Conservation (phyloP, 2,329 filamentous ascomycete species). For the Ambrosiella cleistominuta region DNA sequence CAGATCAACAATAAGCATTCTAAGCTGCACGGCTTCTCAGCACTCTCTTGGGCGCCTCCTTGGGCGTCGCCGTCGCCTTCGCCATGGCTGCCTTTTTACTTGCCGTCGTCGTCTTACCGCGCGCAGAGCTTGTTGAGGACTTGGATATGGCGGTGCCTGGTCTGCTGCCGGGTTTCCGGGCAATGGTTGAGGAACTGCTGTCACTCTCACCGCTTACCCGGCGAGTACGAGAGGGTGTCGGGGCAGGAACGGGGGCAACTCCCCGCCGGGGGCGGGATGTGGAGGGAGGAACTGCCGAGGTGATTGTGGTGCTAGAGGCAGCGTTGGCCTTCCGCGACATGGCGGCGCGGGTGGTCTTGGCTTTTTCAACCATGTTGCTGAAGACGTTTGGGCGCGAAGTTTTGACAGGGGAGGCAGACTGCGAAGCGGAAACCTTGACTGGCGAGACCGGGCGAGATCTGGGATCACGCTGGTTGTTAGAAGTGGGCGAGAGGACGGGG, state of each 20-base stretch:
- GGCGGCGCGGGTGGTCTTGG: conserved; percentile 36
- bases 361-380: conserved; percentile 42
- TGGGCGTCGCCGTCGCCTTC: conserved; percentile 32
- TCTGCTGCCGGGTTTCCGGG: conserved; percentile 31
- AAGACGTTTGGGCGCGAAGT: conserved; percentile 23
- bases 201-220: conserved; percentile 46
- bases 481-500: conserved; percentile 64
- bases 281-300: neutral
- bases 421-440: conserved; percentile 15
- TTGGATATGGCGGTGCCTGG: conserved; percentile 24
- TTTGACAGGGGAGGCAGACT: conserved; percentile 24
- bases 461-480: conserved; percentile 58
- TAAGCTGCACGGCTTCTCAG: conserved; percentile 31
- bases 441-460: conserved; percentile 10
- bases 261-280: conserved; percentile 15
- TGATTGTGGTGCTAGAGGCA: conserved; percentile 22
- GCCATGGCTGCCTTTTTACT: conserved; percentile 30
- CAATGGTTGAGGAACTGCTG: conserved; percentile 45
- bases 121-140: conserved; percentile 11
- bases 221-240: conserved; percentile 30
- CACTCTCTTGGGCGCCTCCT: conserved; percentile 34
- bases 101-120: conserved; percentile 32
- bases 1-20: neutral
- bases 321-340: conserved; percentile 30
- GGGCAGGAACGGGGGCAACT: conserved; percentile 23